Conservation (phyloP, 208 protist genomes). For the Crithidia mellificae region DNA sequence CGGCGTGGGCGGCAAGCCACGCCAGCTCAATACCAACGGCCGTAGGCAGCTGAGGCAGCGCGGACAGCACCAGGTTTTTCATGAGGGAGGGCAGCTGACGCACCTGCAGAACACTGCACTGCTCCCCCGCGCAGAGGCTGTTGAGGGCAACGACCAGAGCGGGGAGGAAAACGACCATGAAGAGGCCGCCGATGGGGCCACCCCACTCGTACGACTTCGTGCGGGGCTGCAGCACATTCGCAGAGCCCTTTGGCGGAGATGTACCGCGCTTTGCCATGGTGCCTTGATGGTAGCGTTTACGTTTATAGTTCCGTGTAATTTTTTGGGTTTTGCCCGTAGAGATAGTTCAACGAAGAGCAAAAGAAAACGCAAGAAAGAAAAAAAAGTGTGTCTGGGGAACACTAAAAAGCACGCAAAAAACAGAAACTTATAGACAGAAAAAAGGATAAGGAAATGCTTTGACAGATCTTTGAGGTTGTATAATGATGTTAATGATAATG, state of each 20-base stretch:
- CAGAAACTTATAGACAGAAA: no score
- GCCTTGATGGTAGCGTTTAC: no score
- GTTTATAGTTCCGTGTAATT: no score
- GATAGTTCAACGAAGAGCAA: no score
- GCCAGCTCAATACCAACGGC: conserved; percentile 59
- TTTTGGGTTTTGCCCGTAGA: no score
- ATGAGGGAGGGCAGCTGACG: conserved; percentile 31
- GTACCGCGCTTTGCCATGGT: conserved; percentile 18
- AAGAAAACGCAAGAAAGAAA: neutral
- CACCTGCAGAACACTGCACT: conserved; percentile 33
- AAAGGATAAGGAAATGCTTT: conserved; percentile 8
- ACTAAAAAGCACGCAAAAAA: neutral
- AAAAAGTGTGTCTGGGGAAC: neutral
- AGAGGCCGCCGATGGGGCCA: conserved; percentile 57
- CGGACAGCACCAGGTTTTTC: conserved; percentile 13
- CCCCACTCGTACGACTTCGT: conserved; percentile 79
- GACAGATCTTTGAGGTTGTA: conserved; percentile 5
- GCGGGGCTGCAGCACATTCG: conserved; percentile 53
- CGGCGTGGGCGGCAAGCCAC: conserved; percentile 67
- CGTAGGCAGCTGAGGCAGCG: conserved; percentile 43
- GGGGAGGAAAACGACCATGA: conserved; percentile 64
- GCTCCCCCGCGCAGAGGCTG: conserved; percentile 44
- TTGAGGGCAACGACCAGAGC: conserved; percentile 63
- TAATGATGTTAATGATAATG: no score
- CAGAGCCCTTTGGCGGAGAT: neutral